Conservation (phyloP, 2,329 filamentous ascomycete species). For the Metarhizium rileyi region DNA sequence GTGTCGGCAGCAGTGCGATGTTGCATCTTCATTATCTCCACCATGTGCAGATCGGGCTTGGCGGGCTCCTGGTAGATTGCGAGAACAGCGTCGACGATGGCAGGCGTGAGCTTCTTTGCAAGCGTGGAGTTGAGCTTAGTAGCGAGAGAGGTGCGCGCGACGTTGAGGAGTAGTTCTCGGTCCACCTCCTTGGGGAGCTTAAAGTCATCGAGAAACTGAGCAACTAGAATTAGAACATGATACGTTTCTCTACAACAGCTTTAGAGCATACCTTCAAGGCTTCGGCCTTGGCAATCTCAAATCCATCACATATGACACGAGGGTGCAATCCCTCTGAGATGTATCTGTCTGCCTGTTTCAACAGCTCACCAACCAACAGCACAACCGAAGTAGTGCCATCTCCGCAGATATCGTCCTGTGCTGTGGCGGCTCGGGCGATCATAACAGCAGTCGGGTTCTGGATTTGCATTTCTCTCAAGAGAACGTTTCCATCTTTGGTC, state of each 20-base stretch:
- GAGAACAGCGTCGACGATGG: slow-evolving; percentile 92
- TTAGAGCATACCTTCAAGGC: slow-evolving; percentile 60
- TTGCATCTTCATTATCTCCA: slow-evolving; percentile 99
- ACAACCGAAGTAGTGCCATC: slow-evolving; percentile 97
- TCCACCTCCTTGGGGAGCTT: slow-evolving; percentile 84
- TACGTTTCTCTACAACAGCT: background rate
- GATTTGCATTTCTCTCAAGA: slow-evolving; percentile 76
- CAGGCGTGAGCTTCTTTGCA: slow-evolving; percentile 83
- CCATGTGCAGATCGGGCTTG: slow-evolving; percentile 97
- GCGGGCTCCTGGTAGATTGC: slow-evolving; percentile 81
- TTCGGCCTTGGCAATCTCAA: slow-evolving; percentile 92
- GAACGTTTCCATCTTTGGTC: slow-evolving; percentile 95
- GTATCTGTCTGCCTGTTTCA: slow-evolving; percentile 95
- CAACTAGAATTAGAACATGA: background rate
- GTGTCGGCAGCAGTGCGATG: slow-evolving; percentile 94
- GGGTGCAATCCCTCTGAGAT: slow-evolving; percentile 97
- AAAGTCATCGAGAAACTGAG: slow-evolving; percentile 87
- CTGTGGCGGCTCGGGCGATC: slow-evolving; percentile 77
- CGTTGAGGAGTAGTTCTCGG: slow-evolving; percentile 84
- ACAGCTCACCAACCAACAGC: slow-evolving; percentile 84
- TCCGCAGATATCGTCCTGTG: slow-evolving; percentile 96
- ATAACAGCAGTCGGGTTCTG: slow-evolving; percentile 95
- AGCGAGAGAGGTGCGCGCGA: slow-evolving; percentile 86
- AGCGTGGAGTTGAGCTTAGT: slow-evolving; percentile 89
- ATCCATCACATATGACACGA: slow-evolving; percentile 92